These are phyloP conservation scores for Acacia pycnantha DNA, from an alignment of 331 rosid genomes.

Conservation along the genomic window DNA sequence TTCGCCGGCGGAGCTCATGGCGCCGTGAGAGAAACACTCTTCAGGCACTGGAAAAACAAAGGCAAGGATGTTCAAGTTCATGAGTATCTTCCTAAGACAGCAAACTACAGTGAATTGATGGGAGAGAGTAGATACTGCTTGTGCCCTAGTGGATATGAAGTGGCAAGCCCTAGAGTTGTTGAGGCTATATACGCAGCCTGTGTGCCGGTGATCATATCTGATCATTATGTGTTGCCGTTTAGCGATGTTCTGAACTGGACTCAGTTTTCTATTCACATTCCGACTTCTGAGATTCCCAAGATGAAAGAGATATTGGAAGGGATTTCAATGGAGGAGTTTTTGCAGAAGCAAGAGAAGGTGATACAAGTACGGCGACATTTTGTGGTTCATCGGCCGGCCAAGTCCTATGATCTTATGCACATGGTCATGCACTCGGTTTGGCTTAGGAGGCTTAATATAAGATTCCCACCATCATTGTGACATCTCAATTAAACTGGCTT, in stretches of 20 bases:
- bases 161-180: conserved; percentile 69
- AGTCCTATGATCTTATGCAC: conserved; percentile 52
- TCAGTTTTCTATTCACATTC: conserved; percentile 45
- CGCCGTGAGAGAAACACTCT: conserved; percentile 32
- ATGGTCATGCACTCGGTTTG: conserved; percentile 67
- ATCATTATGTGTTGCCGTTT: conserved; percentile 54
- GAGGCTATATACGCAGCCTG: conserved; percentile 58
- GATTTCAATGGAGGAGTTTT: conserved; percentile 42
- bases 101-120: conserved; percentile 43
- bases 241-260: conserved; percentile 67
- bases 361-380: conserved; percentile 53
- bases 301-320: conserved; percentile 42
- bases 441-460: conserved; percentile 62
- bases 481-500: background rate
- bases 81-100: conserved; percentile 45
- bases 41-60: conserved; percentile 43
- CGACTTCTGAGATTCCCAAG: conserved; percentile 34
- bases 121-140: conserved; percentile 50
- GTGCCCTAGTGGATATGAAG: conserved; percentile 71
- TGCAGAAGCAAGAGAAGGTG: conserved; percentile 43
- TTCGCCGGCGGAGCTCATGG: conserved; percentile 64
- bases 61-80: conserved; percentile 48
- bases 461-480: background rate
- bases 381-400: conserved; percentile 48
- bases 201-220: conserved; percentile 60